Conservation (phyloP, 1,284 basidiomycete species). For the Ganoderma sinense region DNA sequence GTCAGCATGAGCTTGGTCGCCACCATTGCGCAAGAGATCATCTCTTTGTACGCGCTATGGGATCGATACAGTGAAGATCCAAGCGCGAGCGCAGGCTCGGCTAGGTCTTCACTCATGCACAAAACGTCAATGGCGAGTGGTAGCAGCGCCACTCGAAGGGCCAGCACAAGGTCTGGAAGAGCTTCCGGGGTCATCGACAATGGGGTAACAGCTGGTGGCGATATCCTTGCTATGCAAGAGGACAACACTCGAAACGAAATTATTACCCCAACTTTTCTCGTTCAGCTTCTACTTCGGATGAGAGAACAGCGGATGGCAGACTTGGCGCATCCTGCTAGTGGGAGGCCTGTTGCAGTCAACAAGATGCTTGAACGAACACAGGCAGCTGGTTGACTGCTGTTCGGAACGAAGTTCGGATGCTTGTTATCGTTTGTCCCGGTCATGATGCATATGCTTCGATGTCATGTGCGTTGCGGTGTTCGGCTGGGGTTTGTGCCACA, state of each 20-base stretch:
- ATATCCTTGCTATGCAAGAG: slow-evolving; percentile 37
- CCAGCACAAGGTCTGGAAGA: slow-evolving; percentile 29
- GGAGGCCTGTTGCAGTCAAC: slow-evolving; percentile 61
- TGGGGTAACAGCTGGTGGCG: slow-evolving; percentile 29
- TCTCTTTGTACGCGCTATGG: slow-evolving; percentile 90
- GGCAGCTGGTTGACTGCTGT: slow-evolving; percentile 55
- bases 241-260: slow-evolving; percentile 40
- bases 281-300: slow-evolving; percentile 68
- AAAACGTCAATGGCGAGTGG: neutral
- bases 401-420: neutral
- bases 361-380: slow-evolving; percentile 75
- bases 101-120: slow-evolving; percentile 28
- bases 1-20: slow-evolving; percentile 84
- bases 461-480: neutral
- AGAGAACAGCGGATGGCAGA: slow-evolving; percentile 71
- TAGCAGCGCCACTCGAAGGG: slow-evolving; percentile 2
- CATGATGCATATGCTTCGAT: neutral
- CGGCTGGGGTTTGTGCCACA: neutral
- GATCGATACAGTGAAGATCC: slow-evolving; percentile 77
- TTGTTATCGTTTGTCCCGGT: neutral
- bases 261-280: slow-evolving; percentile 62
- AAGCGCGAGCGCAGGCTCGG: slow-evolving; percentile 30
- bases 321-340: slow-evolving; percentile 59
- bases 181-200: slow-evolving; percentile 35
- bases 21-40: slow-evolving; percentile 92